Conservation (phyloP, 2,329 filamentous ascomycete species). For the Didymella pinodella region DNA sequence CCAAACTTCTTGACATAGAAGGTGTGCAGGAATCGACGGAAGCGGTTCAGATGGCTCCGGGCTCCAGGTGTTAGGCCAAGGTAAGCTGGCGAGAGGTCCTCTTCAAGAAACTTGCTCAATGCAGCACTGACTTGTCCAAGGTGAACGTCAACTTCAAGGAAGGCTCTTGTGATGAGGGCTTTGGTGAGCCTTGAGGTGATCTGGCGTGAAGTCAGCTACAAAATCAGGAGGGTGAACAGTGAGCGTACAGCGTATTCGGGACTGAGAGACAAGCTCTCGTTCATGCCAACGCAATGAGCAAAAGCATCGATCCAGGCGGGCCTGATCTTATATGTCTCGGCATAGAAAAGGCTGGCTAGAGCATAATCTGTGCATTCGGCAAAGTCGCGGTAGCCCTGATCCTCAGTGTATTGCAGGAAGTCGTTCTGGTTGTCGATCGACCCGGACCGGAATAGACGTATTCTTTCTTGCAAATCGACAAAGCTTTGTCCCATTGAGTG, state of each 20-base stretch:
- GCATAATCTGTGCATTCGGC: slow-evolving; percentile 72
- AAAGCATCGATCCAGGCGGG: slow-evolving; percentile 78
- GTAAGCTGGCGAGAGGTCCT: slow-evolving; percentile 71
- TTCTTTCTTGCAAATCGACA: slow-evolving; percentile 69
- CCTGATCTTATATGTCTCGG: slow-evolving; percentile 69
- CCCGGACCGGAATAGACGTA: slow-evolving; percentile 67
- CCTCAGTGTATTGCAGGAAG: slow-evolving; percentile 70
- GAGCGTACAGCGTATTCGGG: slow-evolving; percentile 68
- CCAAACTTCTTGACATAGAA: slow-evolving; percentile 74
- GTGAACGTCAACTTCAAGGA: slow-evolving; percentile 70
- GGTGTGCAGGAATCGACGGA: slow-evolving; percentile 71
- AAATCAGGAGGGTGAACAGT: neutral
- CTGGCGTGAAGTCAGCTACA: slow-evolving; percentile 31
- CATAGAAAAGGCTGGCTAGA: slow-evolving; percentile 71
- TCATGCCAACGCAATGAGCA: slow-evolving; percentile 81
- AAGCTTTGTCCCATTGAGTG: slow-evolving; percentile 70
- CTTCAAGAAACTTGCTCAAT: slow-evolving; percentile 72
- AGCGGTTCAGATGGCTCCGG: slow-evolving; percentile 74
- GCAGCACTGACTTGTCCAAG: slow-evolving; percentile 66
- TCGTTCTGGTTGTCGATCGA: slow-evolving; percentile 67
- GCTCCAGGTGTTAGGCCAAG: slow-evolving; percentile 70
- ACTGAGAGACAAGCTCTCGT: slow-evolving; percentile 63
- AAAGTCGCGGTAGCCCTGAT: slow-evolving; percentile 74
- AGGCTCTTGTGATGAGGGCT: slow-evolving; percentile 69
- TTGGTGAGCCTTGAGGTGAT: slow-evolving; percentile 61